Evolutionary conservation across 192 early-diverging fungal species (phyloP), one percentile per base, ranked within the genome.

Genomic region (Coemansia asiatica): DNA sequence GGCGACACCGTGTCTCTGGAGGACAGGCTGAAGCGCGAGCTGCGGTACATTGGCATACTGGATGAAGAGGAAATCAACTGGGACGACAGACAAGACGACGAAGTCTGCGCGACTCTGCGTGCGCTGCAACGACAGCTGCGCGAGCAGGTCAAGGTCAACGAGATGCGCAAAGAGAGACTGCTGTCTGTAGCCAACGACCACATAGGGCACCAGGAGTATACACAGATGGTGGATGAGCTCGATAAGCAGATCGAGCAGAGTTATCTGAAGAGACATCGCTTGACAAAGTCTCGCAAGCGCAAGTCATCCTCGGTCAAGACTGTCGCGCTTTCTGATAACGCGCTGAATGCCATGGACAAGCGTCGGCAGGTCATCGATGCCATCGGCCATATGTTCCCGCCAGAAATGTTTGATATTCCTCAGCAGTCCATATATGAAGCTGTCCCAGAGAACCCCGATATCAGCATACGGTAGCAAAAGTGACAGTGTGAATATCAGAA

Each of bases 161-260:
- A 69, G 18, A 59, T 58, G 50, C 84, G 93, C 53, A 93, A 91
- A 61, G 74, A 73, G 28, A 72, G 82, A 19, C 72, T 98, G 2
- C 96, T 88, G 15, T 83, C 89, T 2, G 79, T 89, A 5, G 90
- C 92, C 4, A 81, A 85, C 47, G 83, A 88, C 31, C 88, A 89
- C 63, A 86, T 93, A 38, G 92, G 86, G 4, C 93, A 84, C 71
- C 93, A 96, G 64, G 91, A 98, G 76, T 98, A 94, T 80, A 88
- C 86, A 26, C 83, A 87, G 27, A 89, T 96, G 18, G 74, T 95
- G 60, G 95, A 95, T 59, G 90, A 91, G 55, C 81, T 94, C 29
- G 93, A 96, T 68, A 91, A 89, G 71, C 90, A 92, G 72, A 89
- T 98, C 19, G 95, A 95, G 69, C 87, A 89, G 69, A 86, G 87